These are phyloP conservation scores for Colletotrichum sp. DNA, from an alignment of 2,329 filamentous ascomycete species.

Conservation along the genomic window DNA sequence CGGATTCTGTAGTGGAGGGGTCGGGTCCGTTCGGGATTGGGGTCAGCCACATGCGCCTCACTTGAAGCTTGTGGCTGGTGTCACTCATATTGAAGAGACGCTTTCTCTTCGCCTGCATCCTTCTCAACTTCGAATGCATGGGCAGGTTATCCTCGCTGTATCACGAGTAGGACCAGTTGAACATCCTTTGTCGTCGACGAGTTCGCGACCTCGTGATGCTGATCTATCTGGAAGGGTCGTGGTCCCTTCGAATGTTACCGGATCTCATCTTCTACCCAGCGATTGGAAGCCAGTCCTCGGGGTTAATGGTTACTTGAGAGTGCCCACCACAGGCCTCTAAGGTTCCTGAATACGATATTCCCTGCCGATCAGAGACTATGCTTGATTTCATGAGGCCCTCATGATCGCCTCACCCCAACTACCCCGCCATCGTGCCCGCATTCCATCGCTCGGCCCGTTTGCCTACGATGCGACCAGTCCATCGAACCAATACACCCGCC, in stretches of 20 bases:
- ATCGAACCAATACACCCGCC: not conserved
- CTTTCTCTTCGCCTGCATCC: not conserved
- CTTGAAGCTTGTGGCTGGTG: not conserved
- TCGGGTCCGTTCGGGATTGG: not conserved
- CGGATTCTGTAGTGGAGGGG: not conserved
- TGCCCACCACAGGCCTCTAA: rapidly evolving
- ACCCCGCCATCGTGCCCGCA: not conserved
- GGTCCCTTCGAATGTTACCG: rapidly evolving
- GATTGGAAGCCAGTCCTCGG: rapidly evolving
- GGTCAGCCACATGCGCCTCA: not conserved
- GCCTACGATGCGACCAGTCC: not conserved
- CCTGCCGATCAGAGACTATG: too few relatives aligned
- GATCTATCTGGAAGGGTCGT: not conserved
- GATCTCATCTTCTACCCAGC: not conserved
- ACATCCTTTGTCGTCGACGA: not conserved
- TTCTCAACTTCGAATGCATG: not conserved
- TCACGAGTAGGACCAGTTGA: not conserved
- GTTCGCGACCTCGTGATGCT: not conserved
- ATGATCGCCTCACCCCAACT: not conserved
- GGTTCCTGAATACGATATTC: too few relatives aligned
- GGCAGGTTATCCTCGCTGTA: not conserved
- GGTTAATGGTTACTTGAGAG: rapidly evolving
- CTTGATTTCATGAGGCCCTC: not conserved
- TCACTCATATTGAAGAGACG: too few relatives aligned
- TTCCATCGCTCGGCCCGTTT: not conserved